Conservation (phyloP, 164 flowering plant species). For the Liquidambar formosana region DNA sequence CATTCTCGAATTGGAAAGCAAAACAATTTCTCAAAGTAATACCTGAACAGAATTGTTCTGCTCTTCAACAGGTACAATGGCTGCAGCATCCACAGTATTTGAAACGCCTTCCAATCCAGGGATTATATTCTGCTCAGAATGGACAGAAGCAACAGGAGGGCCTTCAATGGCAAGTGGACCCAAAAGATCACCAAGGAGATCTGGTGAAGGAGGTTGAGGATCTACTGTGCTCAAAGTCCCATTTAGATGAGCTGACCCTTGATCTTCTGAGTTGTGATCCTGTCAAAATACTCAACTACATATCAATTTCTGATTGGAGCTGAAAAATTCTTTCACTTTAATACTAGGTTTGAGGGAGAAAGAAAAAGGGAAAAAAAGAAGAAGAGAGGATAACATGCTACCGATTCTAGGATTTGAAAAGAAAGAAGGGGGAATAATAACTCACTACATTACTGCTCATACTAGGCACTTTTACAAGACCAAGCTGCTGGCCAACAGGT, state of each 20-base stretch:
- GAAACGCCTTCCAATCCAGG: slow-evolving; percentile 48
- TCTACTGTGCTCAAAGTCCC: slow-evolving; percentile 65
- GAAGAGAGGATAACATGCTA: not conserved
- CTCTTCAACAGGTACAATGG: slow-evolving; percentile 77
- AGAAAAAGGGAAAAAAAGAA: not conserved
- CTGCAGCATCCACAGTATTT: slow-evolving; percentile 62
- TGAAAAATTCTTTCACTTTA: too few species aligned
- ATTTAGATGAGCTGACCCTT: slow-evolving; percentile 50
- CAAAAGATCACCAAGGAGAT: slow-evolving; percentile 91
- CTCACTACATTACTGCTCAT: slow-evolving; percentile 54
- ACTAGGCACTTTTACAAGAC: slow-evolving; percentile 77
- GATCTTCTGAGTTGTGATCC: slow-evolving; percentile 53
- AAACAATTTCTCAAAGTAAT: slow-evolving; percentile 13
- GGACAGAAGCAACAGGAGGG: slow-evolving; percentile 51
- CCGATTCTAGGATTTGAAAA: not conserved
- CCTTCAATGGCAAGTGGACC: slow-evolving; percentile 94
- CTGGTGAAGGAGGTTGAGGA: slow-evolving; percentile 71
- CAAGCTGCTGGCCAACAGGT: slow-evolving; percentile 56
- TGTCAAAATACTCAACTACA: slow-evolving; percentile 22
- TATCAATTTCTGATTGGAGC: not conserved
- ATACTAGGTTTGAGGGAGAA: too few species aligned
- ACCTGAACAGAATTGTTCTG: slow-evolving; percentile 82
- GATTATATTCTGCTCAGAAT: slow-evolving; percentile 41
- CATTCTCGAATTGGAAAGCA: not conserved
- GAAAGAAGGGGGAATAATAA: not conserved